Percentiles rank a stretch among this genome's conserved stretches.
phyloP scores from a whole-genome alignment of 2,329 filamentous ascomycete species.

The Myriosclerotinia curreyana region DNA sequence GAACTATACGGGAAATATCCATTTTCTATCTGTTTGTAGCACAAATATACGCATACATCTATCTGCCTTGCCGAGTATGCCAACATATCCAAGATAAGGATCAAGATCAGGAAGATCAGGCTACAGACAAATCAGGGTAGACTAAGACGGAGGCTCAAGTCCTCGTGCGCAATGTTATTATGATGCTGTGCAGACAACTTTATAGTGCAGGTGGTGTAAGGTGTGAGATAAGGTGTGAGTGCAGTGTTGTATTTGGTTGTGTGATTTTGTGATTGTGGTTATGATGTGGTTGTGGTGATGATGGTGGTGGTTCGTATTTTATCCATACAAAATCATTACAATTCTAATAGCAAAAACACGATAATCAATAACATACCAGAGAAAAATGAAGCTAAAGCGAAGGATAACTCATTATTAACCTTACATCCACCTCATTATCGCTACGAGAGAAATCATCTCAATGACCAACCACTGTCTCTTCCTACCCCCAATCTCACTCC shows the following conservation, averaged over 20 bases:
- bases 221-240: neutral
- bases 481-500: no score
- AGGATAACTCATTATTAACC: no score
- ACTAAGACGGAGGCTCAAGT: neutral
- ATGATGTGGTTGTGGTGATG: no score
- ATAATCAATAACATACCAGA: no score
- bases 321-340: neutral
- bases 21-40: neutral
- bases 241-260: neutral
- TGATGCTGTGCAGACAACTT: neutral
- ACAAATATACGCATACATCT: neutral
- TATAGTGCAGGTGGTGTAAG: neutral
- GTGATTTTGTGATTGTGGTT: neutral
- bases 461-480: no score
- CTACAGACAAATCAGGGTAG: neutral
- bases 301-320: neutral
- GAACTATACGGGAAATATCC: no score
- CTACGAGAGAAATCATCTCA: no score
- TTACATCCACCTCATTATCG: no score
- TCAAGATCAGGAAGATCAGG: neutral
- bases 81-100: neutral
- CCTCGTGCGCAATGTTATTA: no score
- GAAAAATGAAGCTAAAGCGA: no score
- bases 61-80: constrained; percentile 4
- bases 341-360: neutral